Evolutionary conservation across 345 rosid genomes (phyloP).

Genomic region (Eucalyptus tenuipes): DNA sequence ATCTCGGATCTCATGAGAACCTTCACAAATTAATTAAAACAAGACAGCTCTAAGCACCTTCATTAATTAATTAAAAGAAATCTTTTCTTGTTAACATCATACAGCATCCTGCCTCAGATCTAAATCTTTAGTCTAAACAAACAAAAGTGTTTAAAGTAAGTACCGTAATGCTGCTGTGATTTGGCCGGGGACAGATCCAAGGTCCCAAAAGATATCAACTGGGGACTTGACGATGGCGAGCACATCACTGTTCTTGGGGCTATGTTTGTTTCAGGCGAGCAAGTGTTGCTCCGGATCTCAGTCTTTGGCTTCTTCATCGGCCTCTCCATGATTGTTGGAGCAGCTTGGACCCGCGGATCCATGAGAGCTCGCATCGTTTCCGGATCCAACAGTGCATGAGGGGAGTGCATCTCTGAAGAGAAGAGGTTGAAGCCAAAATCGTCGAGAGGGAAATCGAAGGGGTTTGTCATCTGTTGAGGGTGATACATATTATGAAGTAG

Average conservation of each 20-base stretch:
- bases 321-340: neutral
- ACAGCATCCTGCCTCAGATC: neutral
- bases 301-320: slow-evolving; percentile 22
- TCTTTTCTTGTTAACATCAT: neutral
- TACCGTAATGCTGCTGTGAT: neutral
- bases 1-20: neutral
- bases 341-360: neutral
- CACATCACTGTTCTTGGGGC: neutral
- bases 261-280: neutral
- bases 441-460: neutral
- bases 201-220: slow-evolving; percentile 27
- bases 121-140: neutral
- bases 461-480: neutral
- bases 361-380: neutral
- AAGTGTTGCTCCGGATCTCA: slow-evolving; percentile 8
- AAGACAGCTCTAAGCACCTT: neutral
- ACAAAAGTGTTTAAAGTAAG: neutral
- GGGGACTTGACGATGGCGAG: slow-evolving; percentile 18
- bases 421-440: neutral
- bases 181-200: neutral
- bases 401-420: neutral
- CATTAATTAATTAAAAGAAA: neutral
- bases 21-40: neutral
- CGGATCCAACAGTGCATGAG: neutral
- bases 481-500: neutral